These are phyloP conservation scores for Claviceps humidiphila DNA, from an alignment of 2,329 filamentous ascomycete species.

Conservation along the genomic window DNA sequence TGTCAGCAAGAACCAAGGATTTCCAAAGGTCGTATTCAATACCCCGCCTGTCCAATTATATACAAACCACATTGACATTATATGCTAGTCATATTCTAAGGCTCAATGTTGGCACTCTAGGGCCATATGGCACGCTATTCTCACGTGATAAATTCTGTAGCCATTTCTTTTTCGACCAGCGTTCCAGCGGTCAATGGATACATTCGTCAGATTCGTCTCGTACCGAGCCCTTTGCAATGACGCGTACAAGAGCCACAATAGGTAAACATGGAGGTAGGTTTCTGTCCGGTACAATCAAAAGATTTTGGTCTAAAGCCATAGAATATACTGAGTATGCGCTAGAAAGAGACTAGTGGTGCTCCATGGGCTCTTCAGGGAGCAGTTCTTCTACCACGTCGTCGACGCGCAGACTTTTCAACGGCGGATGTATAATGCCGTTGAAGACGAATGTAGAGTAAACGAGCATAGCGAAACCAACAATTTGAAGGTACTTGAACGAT, in stretches of 20 bases:
- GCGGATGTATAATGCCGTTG: constrained; percentile 83
- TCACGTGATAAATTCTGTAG: neutral
- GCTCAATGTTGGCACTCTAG: neutral
- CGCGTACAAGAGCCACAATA: neutral
- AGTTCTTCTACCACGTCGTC: constrained; percentile 47
- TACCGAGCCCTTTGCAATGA: neutral
- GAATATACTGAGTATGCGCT: neutral
- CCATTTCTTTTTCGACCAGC: too few species aligned
- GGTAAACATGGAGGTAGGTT: neutral
- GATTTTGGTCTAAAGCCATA: too few species aligned
- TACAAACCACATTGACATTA: neutral
- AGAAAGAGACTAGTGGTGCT: constrained; percentile 37
- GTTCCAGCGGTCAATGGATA: neutral
- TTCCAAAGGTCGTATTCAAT: too few species aligned
- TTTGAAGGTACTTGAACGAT: constrained; percentile 93
- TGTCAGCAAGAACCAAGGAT: neutral
- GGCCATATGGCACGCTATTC: neutral
- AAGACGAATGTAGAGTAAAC: constrained; percentile 97
- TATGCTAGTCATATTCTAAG: neutral
- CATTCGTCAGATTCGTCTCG: neutral
- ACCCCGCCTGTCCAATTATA: neutral
- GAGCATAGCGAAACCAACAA: constrained; percentile 72
- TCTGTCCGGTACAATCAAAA: neutral
- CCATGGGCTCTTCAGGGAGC: constrained; percentile 72
- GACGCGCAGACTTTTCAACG: constrained; percentile 53